phyloP scores from a whole-genome alignment of 2,329 filamentous ascomycete genomes.

The Camillea tinctor region DNA sequence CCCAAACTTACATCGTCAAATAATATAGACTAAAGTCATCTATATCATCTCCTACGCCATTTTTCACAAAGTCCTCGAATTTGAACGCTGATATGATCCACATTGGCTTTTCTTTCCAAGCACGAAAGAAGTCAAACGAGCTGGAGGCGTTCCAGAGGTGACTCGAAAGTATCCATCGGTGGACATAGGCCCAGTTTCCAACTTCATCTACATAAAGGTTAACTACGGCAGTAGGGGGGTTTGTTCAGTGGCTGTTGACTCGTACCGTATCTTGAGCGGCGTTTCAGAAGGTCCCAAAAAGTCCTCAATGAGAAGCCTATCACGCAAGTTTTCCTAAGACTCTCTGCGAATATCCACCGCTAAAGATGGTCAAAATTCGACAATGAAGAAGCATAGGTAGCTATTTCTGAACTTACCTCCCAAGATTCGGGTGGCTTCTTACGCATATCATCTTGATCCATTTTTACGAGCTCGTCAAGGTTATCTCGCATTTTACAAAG shows the following conservation, averaged over 20 bases:
- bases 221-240: neutral
- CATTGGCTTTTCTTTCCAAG: slow-evolving; percentile 35
- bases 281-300: slow-evolving; percentile 34
- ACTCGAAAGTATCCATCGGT: slow-evolving; percentile 39
- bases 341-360: slow-evolving; percentile 44
- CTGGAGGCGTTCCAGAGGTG: slow-evolving; percentile 44
- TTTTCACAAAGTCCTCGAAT: slow-evolving; percentile 22
- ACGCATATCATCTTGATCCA: slow-evolving; percentile 24
- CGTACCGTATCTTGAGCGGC: slow-evolving; percentile 21
- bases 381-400: neutral
- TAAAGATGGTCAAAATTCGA: slow-evolving; percentile 6
- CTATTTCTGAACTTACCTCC: slow-evolving; percentile 33
- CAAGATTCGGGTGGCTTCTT: slow-evolving; percentile 40
- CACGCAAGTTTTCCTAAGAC: slow-evolving; percentile 39
- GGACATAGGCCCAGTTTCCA: slow-evolving; percentile 16
- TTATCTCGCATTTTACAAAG: slow-evolving; percentile 35
- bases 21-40: slow-evolving; percentile 29
- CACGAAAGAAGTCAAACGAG: slow-evolving; percentile 41
- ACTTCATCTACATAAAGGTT: slow-evolving; percentile 9
- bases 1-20: slow-evolving; percentile 19
- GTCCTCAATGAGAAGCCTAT: slow-evolving; percentile 34
- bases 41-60: slow-evolving; percentile 21
- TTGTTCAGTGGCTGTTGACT: neutral
- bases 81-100: slow-evolving; percentile 22
- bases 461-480: slow-evolving; percentile 30